Evolutionary conservation across 169 alveolate species (phyloP), one percentile per base, ranked within the genome.

Genomic region (Plasmodium billcollinsi): DNA sequence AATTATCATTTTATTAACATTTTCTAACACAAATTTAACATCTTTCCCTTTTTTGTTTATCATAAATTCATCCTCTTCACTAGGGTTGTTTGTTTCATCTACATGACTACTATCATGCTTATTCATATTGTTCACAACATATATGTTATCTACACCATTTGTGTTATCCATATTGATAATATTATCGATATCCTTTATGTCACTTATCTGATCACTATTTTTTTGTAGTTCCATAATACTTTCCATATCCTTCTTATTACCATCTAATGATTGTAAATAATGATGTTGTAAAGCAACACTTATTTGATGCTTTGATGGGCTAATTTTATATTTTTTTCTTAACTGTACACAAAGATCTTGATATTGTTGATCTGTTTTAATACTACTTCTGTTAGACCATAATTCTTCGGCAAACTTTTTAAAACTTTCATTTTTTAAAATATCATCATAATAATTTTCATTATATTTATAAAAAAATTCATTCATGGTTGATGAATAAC

Each of bases 231-330:
- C n/a, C 2, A 18, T 54, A 7, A n/a, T 15, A 24, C 5, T 18
- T 14, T 14, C 29, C 6, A 7, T 21, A 15, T 50, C 70, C 43
- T 26, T 70, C 15, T 78, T 78, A 18, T 58, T 8, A 58, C 8
- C 49, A 12, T 74, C 66, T 2, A 65, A 50, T 2, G 86, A 39
- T 29, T 86, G 86, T 33, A 86, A 86, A 72, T 86, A 50, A 61
- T 86, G 58, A 63, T 86, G 76, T 50, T 86, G 92, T 20, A 86
- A 50, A 12, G 92, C 92, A 1, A 86, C 92, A 72, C 88, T 62
- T 14, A 86, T 86, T 54, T 93, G 94, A 45, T 94, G 95, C 88
- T 94, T 94, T 4, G 96, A 94, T 0, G 96, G 96, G 7, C 94
- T 71, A 2, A 94, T 85, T 59, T 89, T 91, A 75, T 66, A 92